Evolutionary conservation across 768 basidiomycete genomes (phyloP), one percentile per base, ranked within the genome.

Genomic region (Sporobolomyces roseus): DNA sequence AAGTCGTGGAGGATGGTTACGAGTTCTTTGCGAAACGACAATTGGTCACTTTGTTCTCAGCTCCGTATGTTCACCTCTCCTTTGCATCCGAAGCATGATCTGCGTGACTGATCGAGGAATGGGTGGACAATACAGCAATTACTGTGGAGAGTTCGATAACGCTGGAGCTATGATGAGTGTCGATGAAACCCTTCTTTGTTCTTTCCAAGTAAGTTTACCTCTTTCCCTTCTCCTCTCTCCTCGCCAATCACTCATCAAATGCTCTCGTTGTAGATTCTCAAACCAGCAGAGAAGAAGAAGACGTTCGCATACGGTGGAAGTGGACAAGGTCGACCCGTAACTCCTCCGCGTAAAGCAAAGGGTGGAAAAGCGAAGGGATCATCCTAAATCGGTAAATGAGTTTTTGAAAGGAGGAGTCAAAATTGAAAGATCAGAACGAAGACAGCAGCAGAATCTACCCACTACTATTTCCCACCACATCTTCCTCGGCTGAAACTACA

Each of bases 131-230:
- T n/a, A n/a, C 63, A 70, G 63, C 4, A 74, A 74, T 59, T 74
- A 75, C 69, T 75, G 74, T 58, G 74, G 91, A 72, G 90, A 98
- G 82, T 99, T 99, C 77, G 94, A 99, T 80, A 99, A 99, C 79
- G 93, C 94, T 6, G 94, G 94, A 43, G 94, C 94, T 38, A 99
- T 99, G 94, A 99, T 98, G 94, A 93, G 90, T 76, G 94, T 99
- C 49, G 94, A 97, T 76, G 94, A 97, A 81, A 96, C 94, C 13
- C 79, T 98, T 73, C 79, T 98, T 72, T 97, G 94, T 81, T 97
- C 93, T 12, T 97, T 98, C 91, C 94, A 97, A 81, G 92, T 93
- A 72, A 67, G 83, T 16, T 55, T 50, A 52, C 48, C 56, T 3
- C 38, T 30, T 41, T 41, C 38, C 38, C 32, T 10, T 45, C 36